Evolutionary conservation across 345 rosid genomes (phyloP).

Genomic region (Syzygium aqueum): DNA sequence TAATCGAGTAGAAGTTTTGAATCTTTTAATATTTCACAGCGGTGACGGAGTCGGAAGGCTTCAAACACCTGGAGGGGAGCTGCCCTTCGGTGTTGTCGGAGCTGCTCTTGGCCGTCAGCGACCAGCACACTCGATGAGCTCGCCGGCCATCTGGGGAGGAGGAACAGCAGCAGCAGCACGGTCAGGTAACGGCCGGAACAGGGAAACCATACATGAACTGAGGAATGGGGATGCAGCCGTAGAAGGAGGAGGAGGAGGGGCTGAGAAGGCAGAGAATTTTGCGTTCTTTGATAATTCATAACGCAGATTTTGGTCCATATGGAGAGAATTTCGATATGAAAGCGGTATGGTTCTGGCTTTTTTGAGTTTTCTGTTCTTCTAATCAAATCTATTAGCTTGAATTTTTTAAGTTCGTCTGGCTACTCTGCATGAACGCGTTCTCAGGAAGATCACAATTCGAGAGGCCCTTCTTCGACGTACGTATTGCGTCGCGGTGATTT

Average conservation of each 20-base stretch:
- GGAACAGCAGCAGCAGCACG: neutral
- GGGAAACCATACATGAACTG: neutral
- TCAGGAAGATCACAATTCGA: neutral
- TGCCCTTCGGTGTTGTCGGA: constrained; percentile 52
- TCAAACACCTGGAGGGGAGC: constrained; percentile 49
- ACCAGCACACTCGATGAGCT: neutral
- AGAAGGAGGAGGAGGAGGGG: no score
- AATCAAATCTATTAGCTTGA: neutral
- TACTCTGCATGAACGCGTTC: neutral
- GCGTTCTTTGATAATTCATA: neutral
- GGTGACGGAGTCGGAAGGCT: constrained; percentile 81
- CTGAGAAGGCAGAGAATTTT: neutral
- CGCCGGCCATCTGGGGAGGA: neutral
- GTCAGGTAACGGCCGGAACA: neutral
- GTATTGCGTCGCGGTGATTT: neutral
- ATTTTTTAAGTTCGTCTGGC: neutral
- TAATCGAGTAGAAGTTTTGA: neutral
- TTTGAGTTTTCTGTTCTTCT: neutral
- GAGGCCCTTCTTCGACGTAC: neutral
- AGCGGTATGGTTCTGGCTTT: constrained; percentile 6
- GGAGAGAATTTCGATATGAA: no score
- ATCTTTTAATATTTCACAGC: constrained; percentile 21
- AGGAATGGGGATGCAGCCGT: no score
- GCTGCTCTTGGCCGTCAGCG: constrained; percentile 13
- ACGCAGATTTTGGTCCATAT: neutral